Percentiles rank a stretch among this genome's conserved stretches.
Evolutionary conservation across 129 eudicot genomes (phyloP).

Genomic region (Erigeron canadensis): DNA sequence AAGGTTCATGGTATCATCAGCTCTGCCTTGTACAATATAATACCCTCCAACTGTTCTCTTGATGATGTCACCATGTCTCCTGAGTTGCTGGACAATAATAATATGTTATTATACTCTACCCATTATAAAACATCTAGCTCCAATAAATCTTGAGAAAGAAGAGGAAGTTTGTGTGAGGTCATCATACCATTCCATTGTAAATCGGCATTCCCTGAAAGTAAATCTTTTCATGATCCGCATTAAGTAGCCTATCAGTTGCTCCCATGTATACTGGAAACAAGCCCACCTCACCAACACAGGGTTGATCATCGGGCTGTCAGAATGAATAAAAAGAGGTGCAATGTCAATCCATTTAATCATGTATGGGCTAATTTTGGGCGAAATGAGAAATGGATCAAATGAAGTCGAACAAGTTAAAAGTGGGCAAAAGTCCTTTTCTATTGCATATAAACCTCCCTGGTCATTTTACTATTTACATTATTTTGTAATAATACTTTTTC

Average conservation of each 20-base stretch:
- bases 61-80: conserved; percentile 92
- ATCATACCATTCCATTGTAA: conserved; percentile 82
- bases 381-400: too few species aligned
- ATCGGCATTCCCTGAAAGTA: conserved; percentile 96
- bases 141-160: background rate
- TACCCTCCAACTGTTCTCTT: conserved; percentile 79
- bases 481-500: too few species aligned
- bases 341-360: too few species aligned
- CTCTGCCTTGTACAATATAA: conserved; percentile 76
- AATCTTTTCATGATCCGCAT: conserved; percentile 79
- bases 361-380: too few species aligned
- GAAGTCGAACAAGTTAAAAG: too few species aligned
- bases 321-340: background rate
- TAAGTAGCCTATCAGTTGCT: conserved; percentile 79
- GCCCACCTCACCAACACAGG: conserved; percentile 92
- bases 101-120: background rate
- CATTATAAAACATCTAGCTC: background rate
- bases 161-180: background rate
- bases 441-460: too few species aligned
- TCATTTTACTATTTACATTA: too few species aligned
- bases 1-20: conserved; percentile 98
- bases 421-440: too few species aligned
- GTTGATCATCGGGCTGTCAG: conserved; percentile 69
- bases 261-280: conserved; percentile 73
- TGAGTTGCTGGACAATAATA: conserved; percentile 48